Percentiles rank a stretch among this genome's conserved stretches.
Conservation (phyloP, 306 rosid genomes). For the Medicago arabica region DNA sequence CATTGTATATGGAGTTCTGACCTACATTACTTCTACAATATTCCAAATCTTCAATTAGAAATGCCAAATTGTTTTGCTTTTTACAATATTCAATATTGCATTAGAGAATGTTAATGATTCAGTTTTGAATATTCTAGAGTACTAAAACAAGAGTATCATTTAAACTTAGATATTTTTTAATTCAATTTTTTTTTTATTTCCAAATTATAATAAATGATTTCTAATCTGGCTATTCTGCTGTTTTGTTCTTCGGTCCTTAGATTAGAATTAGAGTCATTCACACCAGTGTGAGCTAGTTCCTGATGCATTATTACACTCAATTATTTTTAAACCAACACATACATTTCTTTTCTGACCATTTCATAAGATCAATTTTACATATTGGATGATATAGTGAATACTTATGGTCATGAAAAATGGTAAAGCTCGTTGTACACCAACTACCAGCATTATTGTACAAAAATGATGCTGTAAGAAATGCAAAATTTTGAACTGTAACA, state of each 20-base stretch:
- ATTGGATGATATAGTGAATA: slow-evolving; percentile 7
- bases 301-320: slow-evolving; percentile 4
- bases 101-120: no score
- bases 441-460: neutral
- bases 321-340: no score
- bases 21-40: neutral
- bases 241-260: neutral
- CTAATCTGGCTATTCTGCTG: no score
- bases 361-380: neutral
- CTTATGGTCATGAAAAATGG: neutral
- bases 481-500: slow-evolving; percentile 13
- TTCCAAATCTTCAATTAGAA: no score
- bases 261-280: neutral
- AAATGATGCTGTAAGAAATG: slow-evolving; percentile 21
- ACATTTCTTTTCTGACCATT: neutral
- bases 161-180: no score
- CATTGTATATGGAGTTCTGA: slow-evolving; percentile 29
- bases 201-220: no score
- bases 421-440: neutral
- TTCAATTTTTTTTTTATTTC: no score
- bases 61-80: no score
- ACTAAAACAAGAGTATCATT: no score
- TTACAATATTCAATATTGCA: no score
- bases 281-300: slow-evolving; percentile 4
- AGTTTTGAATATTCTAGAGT: no score